Base-by-base conservation (phyloP, 75 land plant species). In the Sequoia sempervirens region DNA sequence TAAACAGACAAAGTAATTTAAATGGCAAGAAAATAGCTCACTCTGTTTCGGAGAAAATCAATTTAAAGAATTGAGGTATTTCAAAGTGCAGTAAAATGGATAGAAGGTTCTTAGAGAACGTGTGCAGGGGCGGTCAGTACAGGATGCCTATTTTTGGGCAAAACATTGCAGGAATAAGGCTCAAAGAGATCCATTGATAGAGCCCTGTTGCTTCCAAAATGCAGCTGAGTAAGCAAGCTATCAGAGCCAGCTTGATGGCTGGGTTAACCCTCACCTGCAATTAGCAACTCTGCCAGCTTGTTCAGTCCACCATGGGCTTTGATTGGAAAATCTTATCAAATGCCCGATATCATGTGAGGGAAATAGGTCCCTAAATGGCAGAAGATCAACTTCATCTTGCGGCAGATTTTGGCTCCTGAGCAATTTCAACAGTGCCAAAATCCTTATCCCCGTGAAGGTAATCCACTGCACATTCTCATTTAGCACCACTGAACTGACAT, bases 161-260 rank as follows among this genome's bases (percentile, higher is more conserved):
- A n/a, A n/a, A n/a, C n/a, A n/a, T n/a, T n/a, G n/a, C n/a, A n/a
- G n/a, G 92, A 83, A 82, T 88, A 87, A 85, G 87, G 87, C 41
- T 88, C 90, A 26, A 26, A 88, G 85, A n/a, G 89, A 81, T 5
- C 91, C 93, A 81, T 83, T 82, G 50, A 88, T 88, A 84, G 80
- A 91, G 32, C 80, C 84, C 36, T 90, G 85, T 86, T 83, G 91
- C 84, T 88, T 88, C 81, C 90, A 85, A 80, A 91, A 92, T 8
- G 86, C 64, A 56, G 86, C 84, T n/a, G 90, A 88, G 94, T 92
- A 40, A 92, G 85, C 83, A 91, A 64, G 81, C 94, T 92, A 81
- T 92, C 94, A 41, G 94, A 91, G 69, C 94, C 94, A 13, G 94
- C 93, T 85, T 89, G 92, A 84, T 91, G 93, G 58, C 88, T 86